Evolutionary conservation across 2,329 filamentous ascomycete species (phyloP), one percentile per base, ranked within the genome.

Genomic region (Lecanosticta acicola): DNA sequence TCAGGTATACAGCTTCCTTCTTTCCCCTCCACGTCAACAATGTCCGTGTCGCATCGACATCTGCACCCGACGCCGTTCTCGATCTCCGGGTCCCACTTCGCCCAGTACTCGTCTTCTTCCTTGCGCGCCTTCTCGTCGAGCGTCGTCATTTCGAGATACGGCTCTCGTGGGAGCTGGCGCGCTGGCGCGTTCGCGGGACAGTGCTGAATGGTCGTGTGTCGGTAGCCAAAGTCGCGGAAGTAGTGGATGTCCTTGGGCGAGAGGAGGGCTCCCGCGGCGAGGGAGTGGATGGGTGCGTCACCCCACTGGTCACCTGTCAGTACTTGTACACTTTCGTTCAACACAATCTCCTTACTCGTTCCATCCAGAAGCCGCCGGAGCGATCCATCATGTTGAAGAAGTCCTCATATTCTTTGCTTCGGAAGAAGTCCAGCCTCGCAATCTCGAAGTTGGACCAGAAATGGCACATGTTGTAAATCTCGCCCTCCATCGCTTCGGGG

Each of bases 371-470:
- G 39, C 93, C 93, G 55, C 93, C 93, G 65, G 90, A 96, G 53
- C 84, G 83, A 66, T 98, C 93, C 91, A 98, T 96, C 85, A 94
- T 94, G 62, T 96, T 77, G 68, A 98, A 98, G 68, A 98, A 98
- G 56, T 96, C 93, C 59, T 94, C 85, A 66, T 98, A 98, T 64
- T 89, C 86, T 71, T 95, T 91, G 74, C 90, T 96, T 59, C 93
- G 82, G 79, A 97, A 97, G 81, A 89, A 98, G 71, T 87, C 85
- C 50, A 98, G 78, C 49, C 83, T 82, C 11, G 93, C 93, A 71
- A 98, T 98, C 69, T 98, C 93, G 58, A 98, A 98, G 68, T 98
- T 98, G 68, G 89, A 95, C 93, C 93, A 98, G 75, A 96, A 98
- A 74, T 98, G 93, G 67, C 93, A 98, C 93, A 98, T 98, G 72